Conservation (phyloP, 75 land plant species). For the Cupressus sempervirens region DNA sequence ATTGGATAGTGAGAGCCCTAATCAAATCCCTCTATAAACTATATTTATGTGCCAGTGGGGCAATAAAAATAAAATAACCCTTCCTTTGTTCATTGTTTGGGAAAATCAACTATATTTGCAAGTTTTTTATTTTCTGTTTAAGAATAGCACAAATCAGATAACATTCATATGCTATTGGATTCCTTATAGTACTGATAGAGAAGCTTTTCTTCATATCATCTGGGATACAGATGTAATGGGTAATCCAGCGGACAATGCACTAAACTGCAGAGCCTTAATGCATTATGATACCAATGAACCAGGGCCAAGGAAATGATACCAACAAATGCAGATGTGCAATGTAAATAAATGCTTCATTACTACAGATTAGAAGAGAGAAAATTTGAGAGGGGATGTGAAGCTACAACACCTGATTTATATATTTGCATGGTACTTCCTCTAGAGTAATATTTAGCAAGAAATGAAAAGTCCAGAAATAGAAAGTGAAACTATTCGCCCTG, state of each 20-base stretch:
- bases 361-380: background rate
- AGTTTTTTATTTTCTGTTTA: background rate
- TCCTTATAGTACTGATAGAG: background rate
- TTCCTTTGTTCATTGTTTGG: background rate
- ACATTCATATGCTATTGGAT: background rate
- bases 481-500: background rate
- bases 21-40: too few relatives aligned
- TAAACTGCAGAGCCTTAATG: background rate
- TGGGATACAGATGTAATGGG: background rate
- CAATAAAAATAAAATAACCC: background rate
- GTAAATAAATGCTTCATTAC: background rate
- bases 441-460: background rate
- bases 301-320: background rate
- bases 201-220: background rate
- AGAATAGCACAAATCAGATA: background rate
- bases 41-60: background rate
- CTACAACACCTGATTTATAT: background rate
- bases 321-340: background rate
- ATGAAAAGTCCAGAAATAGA: background rate
- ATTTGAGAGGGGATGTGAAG: background rate
- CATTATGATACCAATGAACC: background rate
- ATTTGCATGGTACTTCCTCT: background rate
- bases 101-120: too few relatives aligned
- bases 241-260: background rate
- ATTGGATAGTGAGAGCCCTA: too few relatives aligned